Evolutionary conservation across 768 basidiomycete genomes (phyloP), one percentile per base, ranked within the genome.

Genomic region (Kwoniella bestiolae): DNA sequence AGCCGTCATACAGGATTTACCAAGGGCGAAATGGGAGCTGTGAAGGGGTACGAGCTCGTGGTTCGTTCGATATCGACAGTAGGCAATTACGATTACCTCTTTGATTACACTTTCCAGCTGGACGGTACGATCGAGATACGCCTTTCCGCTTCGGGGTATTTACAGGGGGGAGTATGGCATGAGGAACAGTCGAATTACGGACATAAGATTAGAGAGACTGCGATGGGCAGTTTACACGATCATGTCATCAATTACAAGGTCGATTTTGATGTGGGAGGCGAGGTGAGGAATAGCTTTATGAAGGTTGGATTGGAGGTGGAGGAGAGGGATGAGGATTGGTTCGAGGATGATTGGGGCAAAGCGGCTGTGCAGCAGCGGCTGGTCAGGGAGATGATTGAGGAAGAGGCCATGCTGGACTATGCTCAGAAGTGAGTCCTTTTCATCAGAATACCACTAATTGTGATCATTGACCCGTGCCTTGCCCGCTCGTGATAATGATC

Each of bases 41-140:
- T 86, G 5, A 88, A 85, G 73, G 86, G 86, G 0, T 88, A 88
- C 70, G 83, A 85, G 31, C 80, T 89, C 34, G 83, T 84, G 25
- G 83, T 89, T 35, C 79, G 88, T 63, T 86, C 84, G 60, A 85
- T 87, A 51, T 82, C 83, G n/a, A 87, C 87, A 0, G 84, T 88
- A 29, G 87, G 87, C 69, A 88, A 88, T 85, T 88, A 76, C 68
- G 87, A 84, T 25, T 23, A 65, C 35, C 5, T 58, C n/a, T 89
- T 88, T 73, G 88, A 89, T 69, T 89, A 88, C 74, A 85, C 85
- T 2, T 88, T 89, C 82, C 84, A 86, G 63, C 74, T 88, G 18
- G 88, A 89, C 67, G 88, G 88, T 3, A 87, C 87, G 2, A 84
- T 89, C 25, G 88, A 89, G 80, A 86, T 88, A n/a, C 83, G 86